A percentile compares a stretch with the other conserved stretches of the same genome.
These are phyloP conservation scores for Colletotrichum siamense DNA, from an alignment of 2,329 filamentous ascomycete species.

Conservation along the genomic window DNA sequence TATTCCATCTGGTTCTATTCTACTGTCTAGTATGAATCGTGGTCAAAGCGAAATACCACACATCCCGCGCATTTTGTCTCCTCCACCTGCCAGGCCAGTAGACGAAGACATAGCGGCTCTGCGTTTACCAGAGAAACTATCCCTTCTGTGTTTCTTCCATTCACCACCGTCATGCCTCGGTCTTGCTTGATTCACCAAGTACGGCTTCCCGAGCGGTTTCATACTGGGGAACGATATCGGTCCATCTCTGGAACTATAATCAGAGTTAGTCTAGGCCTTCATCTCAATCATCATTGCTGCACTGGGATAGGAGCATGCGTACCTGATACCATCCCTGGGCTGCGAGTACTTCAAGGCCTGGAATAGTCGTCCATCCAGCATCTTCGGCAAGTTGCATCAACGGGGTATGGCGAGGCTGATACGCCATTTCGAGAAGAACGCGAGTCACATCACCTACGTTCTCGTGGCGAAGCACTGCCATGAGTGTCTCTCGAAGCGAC, in stretches of 20 bases:
- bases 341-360: constrained; percentile 86
- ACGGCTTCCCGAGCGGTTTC: constrained; percentile 69
- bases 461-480: constrained; percentile 51
- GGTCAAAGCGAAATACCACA: neutral
- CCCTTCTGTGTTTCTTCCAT: neutral
- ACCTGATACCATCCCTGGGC: constrained; percentile 91
- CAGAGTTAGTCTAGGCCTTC: constrained; percentile 25
- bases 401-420: constrained; percentile 84
- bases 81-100: neutral
- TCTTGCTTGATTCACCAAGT: neutral
- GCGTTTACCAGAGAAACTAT: neutral
- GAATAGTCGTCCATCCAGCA: constrained; percentile 81
- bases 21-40: neutral
- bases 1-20: neutral
- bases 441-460: constrained; percentile 47
- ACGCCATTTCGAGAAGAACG: constrained; percentile 92
- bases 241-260: constrained; percentile 80
- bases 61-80: neutral
- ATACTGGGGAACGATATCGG: constrained; percentile 78
- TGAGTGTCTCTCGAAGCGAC: constrained; percentile 69
- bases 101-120: neutral
- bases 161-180: neutral
- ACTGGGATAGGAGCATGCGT: constrained; percentile 34
- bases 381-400: constrained; percentile 84
- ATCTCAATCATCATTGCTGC: neutral